Evolutionary conservation across 352 stramenopile genomes (phyloP).

Genomic region (Pythium graminicola): DNA sequence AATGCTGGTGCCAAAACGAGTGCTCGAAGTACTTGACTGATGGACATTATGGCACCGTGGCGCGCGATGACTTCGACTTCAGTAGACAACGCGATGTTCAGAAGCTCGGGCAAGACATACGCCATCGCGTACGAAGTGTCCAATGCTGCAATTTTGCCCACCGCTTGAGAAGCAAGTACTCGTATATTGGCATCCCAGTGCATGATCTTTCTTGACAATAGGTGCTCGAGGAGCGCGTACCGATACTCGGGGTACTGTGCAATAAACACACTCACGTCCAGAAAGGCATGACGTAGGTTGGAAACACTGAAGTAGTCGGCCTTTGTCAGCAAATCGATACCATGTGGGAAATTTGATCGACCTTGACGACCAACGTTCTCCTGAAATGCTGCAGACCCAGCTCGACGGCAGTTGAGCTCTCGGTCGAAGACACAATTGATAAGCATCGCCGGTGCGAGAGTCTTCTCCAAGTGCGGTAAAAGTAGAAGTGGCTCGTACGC

Average conservation of each 20-base stretch:
- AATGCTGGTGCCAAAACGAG: conserved; percentile 46
- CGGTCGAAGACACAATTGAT: conserved; percentile 96
- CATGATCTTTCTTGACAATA: conserved; percentile 82
- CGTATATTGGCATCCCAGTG: conserved; percentile 96
- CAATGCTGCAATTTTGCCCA: conserved; percentile 81
- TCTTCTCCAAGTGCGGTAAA: conserved; percentile 79
- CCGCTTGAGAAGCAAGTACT: conserved; percentile 71
- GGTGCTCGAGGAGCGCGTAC: conserved; percentile 76
- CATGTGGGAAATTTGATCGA: conserved; percentile 92
- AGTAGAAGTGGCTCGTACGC: conserved; percentile 92
- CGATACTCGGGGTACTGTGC: conserved; percentile 88
- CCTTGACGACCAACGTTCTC: conserved; percentile 90
- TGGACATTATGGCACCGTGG: conserved; percentile 91
- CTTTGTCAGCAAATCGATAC: conserved; percentile 95
- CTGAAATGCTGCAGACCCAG: conserved; percentile 97
- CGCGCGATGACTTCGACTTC: conserved; percentile 89
- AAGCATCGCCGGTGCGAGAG: conserved; percentile 89
- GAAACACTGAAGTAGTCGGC: conserved; percentile 98
- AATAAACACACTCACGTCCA: conserved; percentile 88
- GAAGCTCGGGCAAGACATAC: conserved; percentile 77
- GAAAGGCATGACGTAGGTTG: conserved; percentile 88
- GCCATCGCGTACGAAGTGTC: conserved; percentile 70
- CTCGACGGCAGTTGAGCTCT: conserved; percentile 97
- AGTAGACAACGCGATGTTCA: conserved; percentile 64
- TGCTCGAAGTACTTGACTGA: conserved; percentile 76